Conservation (phyloP, 495 filamentous ascomycete genomes). For the Glonium stellatum region DNA sequence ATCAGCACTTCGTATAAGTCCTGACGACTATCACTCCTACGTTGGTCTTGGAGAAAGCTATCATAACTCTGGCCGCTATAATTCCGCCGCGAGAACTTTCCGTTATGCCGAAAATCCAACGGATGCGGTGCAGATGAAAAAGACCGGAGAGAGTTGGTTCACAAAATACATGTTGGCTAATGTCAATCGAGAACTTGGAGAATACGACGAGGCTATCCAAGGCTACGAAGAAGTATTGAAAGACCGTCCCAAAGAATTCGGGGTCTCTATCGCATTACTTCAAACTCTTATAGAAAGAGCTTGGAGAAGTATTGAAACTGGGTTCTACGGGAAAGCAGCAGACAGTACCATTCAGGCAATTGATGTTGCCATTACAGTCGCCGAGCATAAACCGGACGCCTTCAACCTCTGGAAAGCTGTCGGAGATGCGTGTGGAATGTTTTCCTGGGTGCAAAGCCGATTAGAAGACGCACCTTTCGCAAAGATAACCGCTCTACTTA, state of each 20-base stretch:
- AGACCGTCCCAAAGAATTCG: conserved; percentile 64
- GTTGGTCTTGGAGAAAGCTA: conserved; percentile 94
- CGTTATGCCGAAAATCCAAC: conserved; percentile 68
- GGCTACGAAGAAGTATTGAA: conserved; percentile 67
- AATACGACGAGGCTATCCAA: conserved; percentile 72
- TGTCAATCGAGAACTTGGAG: conserved; percentile 80
- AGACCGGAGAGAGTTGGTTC: conserved; percentile 70
- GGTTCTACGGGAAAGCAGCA: conserved; percentile 73
- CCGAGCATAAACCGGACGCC: conserved; percentile 50
- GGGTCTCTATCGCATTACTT: conserved; percentile 76
- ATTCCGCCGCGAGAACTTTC: conserved; percentile 88
- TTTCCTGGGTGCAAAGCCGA: conserved; percentile 66
- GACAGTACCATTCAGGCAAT: conserved; percentile 59
- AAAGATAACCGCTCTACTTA: conserved; percentile 50
- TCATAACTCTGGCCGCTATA: conserved; percentile 84
- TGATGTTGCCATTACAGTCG: conserved; percentile 46
- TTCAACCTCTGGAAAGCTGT: conserved; percentile 95
- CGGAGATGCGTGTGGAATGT: conserved; percentile 81
- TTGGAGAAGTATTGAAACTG: conserved; percentile 66
- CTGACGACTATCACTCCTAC: conserved; percentile 87
- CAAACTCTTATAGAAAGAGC: conserved; percentile 81
- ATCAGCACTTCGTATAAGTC: conserved; percentile 73
- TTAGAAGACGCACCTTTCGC: conserved; percentile 51
- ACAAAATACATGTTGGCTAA: conserved; percentile 96
- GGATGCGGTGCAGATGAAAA: conserved; percentile 42